A percentile compares a stretch with the other conserved stretches of the same genome.
phyloP scores from a whole-genome alignment of 495 filamentous ascomycete genomes.

The Hapsidospora chrysogenum region DNA sequence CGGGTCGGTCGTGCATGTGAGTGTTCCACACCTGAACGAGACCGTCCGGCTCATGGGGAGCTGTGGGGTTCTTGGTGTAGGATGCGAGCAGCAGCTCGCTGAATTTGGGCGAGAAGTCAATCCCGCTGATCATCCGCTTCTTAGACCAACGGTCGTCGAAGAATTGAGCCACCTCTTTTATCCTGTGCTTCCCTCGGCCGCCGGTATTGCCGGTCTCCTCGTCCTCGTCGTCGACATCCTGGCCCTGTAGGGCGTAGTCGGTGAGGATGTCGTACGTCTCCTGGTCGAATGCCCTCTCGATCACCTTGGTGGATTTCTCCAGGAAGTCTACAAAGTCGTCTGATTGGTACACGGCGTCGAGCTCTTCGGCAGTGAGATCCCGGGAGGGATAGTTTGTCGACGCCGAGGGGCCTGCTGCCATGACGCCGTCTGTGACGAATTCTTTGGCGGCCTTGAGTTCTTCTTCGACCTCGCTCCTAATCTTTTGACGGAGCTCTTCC shows the following conservation, averaged over 20 bases:
- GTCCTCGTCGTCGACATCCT: slow-evolving; percentile 64
- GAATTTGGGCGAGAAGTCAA: slow-evolving; percentile 90
- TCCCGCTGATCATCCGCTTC: slow-evolving; percentile 86
- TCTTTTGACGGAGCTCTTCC: slow-evolving; percentile 71
- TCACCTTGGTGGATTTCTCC: slow-evolving; percentile 88
- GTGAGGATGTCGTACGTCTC: slow-evolving; percentile 79
- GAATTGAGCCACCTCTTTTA: slow-evolving; percentile 82
- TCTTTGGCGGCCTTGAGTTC: slow-evolving; percentile 59
- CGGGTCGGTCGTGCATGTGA: slow-evolving; percentile 80
- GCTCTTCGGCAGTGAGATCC: slow-evolving; percentile 66
- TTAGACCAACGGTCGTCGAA: slow-evolving; percentile 93
- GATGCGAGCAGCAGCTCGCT: slow-evolving; percentile 82
- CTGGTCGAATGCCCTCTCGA: slow-evolving; percentile 86
- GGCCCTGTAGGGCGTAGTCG: slow-evolving; percentile 71
- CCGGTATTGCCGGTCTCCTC: slow-evolving; percentile 53
- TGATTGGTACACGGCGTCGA: slow-evolving; percentile 78
- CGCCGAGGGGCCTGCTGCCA: slow-evolving; percentile 20
- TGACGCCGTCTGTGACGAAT: slow-evolving; percentile 31
- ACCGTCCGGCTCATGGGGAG: slow-evolving; percentile 88
- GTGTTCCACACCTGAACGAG: slow-evolving; percentile 95
- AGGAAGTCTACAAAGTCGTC: slow-evolving; percentile 92
- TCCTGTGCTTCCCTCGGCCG: slow-evolving; percentile 59
- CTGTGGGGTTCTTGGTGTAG: slow-evolving; percentile 91
- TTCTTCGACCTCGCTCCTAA: slow-evolving; percentile 82
- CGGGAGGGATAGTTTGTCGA: slow-evolving; percentile 58